Conservation (phyloP, 495 filamentous ascomycete genomes). For the Aspergillus coremiiformis region DNA sequence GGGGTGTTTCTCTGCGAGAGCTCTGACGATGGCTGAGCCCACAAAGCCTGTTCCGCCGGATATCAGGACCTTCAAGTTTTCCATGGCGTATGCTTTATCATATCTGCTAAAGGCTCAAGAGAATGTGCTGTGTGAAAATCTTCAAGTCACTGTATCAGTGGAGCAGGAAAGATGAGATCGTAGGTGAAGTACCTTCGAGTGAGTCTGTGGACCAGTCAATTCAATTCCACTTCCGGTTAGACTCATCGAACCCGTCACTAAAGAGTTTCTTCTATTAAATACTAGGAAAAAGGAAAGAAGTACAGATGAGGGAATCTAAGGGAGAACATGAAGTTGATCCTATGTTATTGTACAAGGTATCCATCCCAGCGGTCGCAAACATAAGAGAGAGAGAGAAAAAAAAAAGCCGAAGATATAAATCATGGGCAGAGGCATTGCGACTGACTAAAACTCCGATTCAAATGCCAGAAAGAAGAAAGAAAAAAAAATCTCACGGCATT, state of each 20-base stretch:
- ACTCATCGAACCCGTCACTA: too few species aligned
- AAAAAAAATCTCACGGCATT: constrained; percentile 19
- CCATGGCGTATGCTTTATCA: constrained; percentile 3
- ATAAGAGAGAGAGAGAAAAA: too few species aligned
- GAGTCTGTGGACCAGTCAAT: too few species aligned
- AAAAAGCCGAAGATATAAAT: constrained; percentile 21
- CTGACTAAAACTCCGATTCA: constrained; percentile 39
- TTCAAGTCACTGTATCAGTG: too few species aligned
- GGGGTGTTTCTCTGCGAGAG: constrained; percentile 36
- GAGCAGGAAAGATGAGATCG: too few species aligned
- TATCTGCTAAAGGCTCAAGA: too few species aligned
- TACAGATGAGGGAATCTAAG: background rate
- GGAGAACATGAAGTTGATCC: constrained; percentile 16
- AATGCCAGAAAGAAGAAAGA: too few species aligned
- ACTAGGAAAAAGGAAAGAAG: too few species aligned
- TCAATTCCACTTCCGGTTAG: too few species aligned
- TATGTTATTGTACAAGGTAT: constrained; percentile 37
- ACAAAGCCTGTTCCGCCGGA: constrained; percentile 51
- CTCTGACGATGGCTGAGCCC: constrained; percentile 36
- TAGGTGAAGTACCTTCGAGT: too few species aligned
- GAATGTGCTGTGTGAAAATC: too few species aligned
- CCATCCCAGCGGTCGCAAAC: constrained; percentile 31
- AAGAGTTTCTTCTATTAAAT: too few species aligned
- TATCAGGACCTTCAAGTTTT: constrained; percentile 43
- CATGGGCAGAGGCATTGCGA: constrained; percentile 33